Evolutionary conservation across 371 early-diverging fungal genomes (phyloP).

Genomic region (Mortierella sp.): DNA sequence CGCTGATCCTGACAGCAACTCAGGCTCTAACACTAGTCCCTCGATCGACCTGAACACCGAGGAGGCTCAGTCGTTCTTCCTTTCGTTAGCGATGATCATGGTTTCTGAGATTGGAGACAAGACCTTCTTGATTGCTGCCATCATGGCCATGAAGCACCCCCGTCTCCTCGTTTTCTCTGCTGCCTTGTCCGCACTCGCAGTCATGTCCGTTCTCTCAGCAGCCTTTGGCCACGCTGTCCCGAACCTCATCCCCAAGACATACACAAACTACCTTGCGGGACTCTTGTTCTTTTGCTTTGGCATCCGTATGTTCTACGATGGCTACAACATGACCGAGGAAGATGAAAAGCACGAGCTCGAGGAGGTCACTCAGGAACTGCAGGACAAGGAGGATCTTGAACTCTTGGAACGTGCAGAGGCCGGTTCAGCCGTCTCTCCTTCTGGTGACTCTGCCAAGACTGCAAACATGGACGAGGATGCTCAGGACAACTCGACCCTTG

Average conservation of each 20-base stretch:
- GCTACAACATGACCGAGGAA: constrained; percentile 86
- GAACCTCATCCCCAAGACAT: constrained; percentile 82
- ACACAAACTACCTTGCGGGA: constrained; percentile 86
- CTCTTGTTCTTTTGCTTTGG: constrained; percentile 93
- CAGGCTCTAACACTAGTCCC: neutral
- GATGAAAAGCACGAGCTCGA: constrained; percentile 89
- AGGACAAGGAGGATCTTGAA: constrained; percentile 77
- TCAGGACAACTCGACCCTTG: constrained; percentile 19
- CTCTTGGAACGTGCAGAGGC: constrained; percentile 65
- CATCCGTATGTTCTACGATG: constrained; percentile 87
- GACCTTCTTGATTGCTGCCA: constrained; percentile 96
- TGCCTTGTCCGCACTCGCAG: constrained; percentile 83
- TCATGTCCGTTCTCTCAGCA: constrained; percentile 97
- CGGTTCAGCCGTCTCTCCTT: constrained; percentile 24
- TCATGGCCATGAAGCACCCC: constrained; percentile 96
- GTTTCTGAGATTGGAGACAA: constrained; percentile 98
- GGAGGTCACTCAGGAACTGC: constrained; percentile 88
- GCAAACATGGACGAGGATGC: constrained; percentile 37
- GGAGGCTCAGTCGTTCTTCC: constrained; percentile 46
- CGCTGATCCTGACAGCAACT: neutral
- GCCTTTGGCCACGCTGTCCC: constrained; percentile 90
- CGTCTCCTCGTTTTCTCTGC: constrained; percentile 88
- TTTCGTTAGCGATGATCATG: constrained; percentile 75
- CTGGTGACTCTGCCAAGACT: neutral
- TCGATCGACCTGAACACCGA: constrained; percentile 34